Percentiles rank a stretch among this genome's conserved stretches.
These are phyloP conservation scores for Citrus hindsii DNA, from an alignment of 345 rosid genomes.

Conservation along the genomic window DNA sequence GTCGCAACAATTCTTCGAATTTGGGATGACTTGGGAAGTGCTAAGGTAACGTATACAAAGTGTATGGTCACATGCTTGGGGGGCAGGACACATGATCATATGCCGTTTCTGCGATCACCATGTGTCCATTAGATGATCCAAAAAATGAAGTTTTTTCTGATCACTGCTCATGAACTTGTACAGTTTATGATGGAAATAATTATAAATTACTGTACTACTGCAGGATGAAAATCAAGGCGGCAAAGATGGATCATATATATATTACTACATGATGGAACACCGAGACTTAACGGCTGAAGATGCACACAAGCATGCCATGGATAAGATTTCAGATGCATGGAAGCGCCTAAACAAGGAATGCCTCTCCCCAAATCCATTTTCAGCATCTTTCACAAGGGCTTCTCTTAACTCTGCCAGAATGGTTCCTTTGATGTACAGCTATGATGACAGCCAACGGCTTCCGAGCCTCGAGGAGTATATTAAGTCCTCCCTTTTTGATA, in stretches of 20 bases:
- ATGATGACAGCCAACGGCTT: conserved; percentile 39
- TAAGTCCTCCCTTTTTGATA: conserved; percentile 15
- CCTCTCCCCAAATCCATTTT: conserved; percentile 26
- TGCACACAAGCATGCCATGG: conserved; percentile 28
- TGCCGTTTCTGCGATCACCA: too few relatives aligned
- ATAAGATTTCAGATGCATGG: conserved; percentile 53
- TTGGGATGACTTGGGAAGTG: conserved; percentile 65
- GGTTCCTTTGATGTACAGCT: conserved; percentile 53
- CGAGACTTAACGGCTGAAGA: conserved; percentile 21
- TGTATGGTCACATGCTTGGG: too few relatives aligned
- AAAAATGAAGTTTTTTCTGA: too few relatives aligned
- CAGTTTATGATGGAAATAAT: too few relatives aligned
- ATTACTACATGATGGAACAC: conserved; percentile 36
- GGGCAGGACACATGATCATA: too few relatives aligned
- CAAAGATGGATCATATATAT: conserved; percentile 45
- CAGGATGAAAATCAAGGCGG: conserved; percentile 59
- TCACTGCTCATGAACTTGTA: too few relatives aligned
- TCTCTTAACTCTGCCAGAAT: conserved; percentile 46
- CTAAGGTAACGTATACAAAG: conserved; percentile 24
- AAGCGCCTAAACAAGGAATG: conserved; percentile 47
- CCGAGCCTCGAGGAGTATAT: conserved; percentile 33
- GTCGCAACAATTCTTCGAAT: conserved; percentile 48
- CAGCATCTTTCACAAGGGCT: conserved; percentile 31
- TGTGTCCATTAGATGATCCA: too few relatives aligned
- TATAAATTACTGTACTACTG: not conserved